Conservation (phyloP, 768 basidiomycete species). For the Tylopilus rubrobrunneus region DNA sequence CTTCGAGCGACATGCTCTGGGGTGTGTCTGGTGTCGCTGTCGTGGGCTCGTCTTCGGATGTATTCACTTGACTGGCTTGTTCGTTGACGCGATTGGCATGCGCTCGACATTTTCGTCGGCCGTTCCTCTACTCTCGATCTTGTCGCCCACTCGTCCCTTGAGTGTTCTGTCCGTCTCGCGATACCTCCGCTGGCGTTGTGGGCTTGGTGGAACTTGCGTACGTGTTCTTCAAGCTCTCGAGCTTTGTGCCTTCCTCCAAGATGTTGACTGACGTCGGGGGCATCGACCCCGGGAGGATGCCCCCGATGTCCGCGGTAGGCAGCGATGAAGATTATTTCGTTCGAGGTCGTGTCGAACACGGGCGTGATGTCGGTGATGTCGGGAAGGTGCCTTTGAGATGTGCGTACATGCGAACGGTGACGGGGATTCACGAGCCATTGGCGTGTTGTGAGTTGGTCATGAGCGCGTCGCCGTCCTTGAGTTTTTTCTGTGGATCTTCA, state of each 20-base stretch:
- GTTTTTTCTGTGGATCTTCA: constrained; percentile 64
- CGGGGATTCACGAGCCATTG: constrained; percentile 71
- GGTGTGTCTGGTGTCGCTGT: no score
- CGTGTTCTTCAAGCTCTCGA: constrained; percentile 75
- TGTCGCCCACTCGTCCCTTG: no score
- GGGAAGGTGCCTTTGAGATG: constrained; percentile 54
- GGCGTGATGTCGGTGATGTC: constrained; percentile 95
- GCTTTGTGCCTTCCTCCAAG: constrained; percentile 91
- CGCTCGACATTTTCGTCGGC: no score
- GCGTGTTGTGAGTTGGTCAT: constrained; percentile 91
- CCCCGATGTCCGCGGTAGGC: constrained; percentile 93
- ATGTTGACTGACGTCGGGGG: constrained; percentile 89
- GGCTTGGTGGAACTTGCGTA: no score
- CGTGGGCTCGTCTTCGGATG: no score
- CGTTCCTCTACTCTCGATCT: no score
- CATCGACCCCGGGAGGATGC: constrained; percentile 92
- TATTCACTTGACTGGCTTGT: no score
- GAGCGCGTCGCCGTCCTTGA: constrained; percentile 89
- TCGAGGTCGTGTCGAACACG: constrained; percentile 64
- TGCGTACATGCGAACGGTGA: no score
- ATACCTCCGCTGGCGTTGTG: no score
- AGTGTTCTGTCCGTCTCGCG: no score
- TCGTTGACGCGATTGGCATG: no score
- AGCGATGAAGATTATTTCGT: constrained; percentile 86
- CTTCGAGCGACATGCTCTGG: no score